phyloP scores from a whole-genome alignment of 106 monocot genomes.

The Phalaenopsis aphrodite region DNA sequence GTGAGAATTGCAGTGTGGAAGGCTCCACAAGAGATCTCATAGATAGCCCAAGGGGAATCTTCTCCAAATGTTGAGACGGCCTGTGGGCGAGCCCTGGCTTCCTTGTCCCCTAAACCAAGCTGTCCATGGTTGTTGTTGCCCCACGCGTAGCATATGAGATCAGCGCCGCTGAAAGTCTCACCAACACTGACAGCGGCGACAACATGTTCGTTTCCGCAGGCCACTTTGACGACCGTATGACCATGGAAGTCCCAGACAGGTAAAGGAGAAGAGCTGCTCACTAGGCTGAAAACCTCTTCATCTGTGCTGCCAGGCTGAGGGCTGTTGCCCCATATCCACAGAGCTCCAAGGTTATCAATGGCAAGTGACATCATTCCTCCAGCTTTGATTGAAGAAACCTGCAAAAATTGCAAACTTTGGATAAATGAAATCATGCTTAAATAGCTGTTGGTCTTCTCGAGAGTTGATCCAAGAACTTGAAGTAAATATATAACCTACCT shows the following conservation, averaged over 20 bases:
- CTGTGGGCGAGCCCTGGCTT: constrained; percentile 32
- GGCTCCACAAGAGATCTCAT: constrained; percentile 76
- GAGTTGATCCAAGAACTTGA: not conserved
- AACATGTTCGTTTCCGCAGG: constrained; percentile 79
- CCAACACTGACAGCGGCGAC: constrained; percentile 56
- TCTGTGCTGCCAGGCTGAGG: constrained; percentile 32
- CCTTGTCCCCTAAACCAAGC: constrained; percentile 60
- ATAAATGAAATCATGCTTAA: not conserved
- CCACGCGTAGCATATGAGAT: constrained; percentile 67
- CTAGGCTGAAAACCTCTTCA: constrained; percentile 30
- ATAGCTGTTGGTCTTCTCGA: not conserved
- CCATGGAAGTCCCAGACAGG: constrained; percentile 83
- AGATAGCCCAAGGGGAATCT: constrained; percentile 59
- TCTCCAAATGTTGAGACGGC: constrained; percentile 35
- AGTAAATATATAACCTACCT: constrained; percentile 26
- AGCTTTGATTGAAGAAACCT: constrained; percentile 60
- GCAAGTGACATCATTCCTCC: constrained; percentile 90
- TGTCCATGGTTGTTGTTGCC: constrained; percentile 83
- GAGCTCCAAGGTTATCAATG: constrained; percentile 50
- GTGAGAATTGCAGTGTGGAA: constrained; percentile 69
- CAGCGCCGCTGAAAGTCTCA: constrained; percentile 33
- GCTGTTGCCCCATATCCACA: constrained; percentile 84
- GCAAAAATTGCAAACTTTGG: constrained; percentile 7
- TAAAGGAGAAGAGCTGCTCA: constrained; percentile 29
- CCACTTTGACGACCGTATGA: constrained; percentile 69